Percentiles rank a stretch among this genome's conserved stretches.
These are phyloP conservation scores for Lactarius indigo DNA, from an alignment of 768 basidiomycete genomes.

Conservation along the genomic window DNA sequence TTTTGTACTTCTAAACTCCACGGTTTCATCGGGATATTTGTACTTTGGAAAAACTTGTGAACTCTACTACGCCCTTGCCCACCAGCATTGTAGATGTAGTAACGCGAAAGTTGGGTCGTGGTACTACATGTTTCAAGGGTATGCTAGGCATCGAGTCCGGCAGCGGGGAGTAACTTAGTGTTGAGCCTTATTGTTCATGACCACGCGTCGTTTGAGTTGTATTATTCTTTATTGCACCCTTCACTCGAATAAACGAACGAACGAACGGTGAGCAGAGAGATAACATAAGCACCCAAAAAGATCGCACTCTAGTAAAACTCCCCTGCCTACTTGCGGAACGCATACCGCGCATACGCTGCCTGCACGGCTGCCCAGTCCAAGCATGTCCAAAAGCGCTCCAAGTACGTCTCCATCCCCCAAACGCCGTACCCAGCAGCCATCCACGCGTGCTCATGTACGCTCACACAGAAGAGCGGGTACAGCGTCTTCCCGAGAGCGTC, in stretches of 20 bases:
- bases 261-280: background rate
- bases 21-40: too few species aligned
- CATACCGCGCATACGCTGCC: conserved; percentile 27
- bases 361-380: conserved; percentile 71
- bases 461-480: conserved; percentile 73
- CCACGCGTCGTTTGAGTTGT: background rate
- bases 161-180: too few species aligned
- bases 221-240: background rate
- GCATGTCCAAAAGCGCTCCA: conserved; percentile 79
- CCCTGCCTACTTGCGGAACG: background rate
- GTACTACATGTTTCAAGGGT: too few species aligned
- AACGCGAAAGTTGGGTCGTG: too few species aligned
- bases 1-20: too few species aligned
- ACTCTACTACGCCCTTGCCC: too few species aligned
- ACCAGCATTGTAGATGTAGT: too few species aligned
- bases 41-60: too few species aligned
- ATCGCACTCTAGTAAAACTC: background rate
- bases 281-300: background rate
- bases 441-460: conserved; percentile 85
- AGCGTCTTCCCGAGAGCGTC: conserved; percentile 49
- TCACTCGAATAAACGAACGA: background rate
- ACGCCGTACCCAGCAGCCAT: conserved; percentile 80
- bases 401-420: conserved; percentile 87
- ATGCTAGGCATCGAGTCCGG: too few species aligned
- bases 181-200: too few species aligned